These are phyloP conservation scores for Arabis hirsuta DNA, from an alignment of 345 rosid species.

Conservation along the genomic window DNA sequence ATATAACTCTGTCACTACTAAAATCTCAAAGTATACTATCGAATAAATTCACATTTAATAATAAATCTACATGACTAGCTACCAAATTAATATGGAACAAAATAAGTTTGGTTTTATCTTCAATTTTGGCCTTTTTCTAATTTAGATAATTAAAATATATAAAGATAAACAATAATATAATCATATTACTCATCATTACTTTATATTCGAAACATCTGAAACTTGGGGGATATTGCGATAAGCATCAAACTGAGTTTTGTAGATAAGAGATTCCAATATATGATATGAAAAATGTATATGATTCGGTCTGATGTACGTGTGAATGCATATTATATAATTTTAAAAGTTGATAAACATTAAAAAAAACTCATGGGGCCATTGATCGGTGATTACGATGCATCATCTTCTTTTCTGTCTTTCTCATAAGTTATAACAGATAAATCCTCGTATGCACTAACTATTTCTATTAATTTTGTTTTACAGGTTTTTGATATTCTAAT, in stretches of 20 bases:
- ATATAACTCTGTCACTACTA: neutral
- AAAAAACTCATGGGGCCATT: neutral
- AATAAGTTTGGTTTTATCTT: constrained; percentile 14
- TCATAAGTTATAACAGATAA: neutral
- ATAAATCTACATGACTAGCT: constrained; percentile 5
- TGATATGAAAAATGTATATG: constrained; percentile 4
- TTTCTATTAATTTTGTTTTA: too few relatives aligned
- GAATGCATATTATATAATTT: neutral
- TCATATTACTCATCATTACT: neutral
- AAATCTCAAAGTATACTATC: constrained; percentile 1
- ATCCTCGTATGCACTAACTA: constrained; percentile 5
- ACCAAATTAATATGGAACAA: constrained; percentile 26
- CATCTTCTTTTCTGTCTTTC: constrained; percentile 11
- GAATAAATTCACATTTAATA: neutral
- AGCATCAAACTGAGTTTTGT: constrained; percentile 22
- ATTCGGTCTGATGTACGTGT: constrained; percentile 1
- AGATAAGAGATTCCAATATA: constrained; percentile 33
- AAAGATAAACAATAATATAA: neutral
- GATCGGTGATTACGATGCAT: constrained; percentile 19
- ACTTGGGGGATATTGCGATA: constrained; percentile 14
- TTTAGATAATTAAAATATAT: neutral
- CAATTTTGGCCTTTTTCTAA: neutral
- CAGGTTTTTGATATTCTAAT: too few relatives aligned
- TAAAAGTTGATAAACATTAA: neutral
- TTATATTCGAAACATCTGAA: constrained; percentile 23